A percentile compares a stretch with the other conserved stretches of the same genome.
phyloP scores from a whole-genome alignment of 1,139 yeast species.

The Pichia terricola region DNA sequence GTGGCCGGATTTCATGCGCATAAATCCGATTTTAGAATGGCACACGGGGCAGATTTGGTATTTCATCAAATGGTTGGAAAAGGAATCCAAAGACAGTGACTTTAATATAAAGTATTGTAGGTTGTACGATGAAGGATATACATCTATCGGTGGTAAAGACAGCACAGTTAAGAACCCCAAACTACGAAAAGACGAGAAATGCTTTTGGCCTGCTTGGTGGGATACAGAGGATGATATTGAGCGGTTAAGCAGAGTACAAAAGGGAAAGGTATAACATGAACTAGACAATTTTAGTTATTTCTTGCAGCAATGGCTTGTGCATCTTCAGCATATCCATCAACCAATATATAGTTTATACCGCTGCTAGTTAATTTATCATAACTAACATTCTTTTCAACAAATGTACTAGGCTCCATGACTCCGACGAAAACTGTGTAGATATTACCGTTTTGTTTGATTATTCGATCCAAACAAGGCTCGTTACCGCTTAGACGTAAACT shows the following conservation, averaged over 20 bases:
- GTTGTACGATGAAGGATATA: conserved; percentile 69
- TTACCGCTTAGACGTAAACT: conserved; percentile 85
- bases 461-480: conserved; percentile 76
- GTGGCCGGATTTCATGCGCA: conserved; percentile 77
- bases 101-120: conserved; percentile 47
- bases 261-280: conserved; percentile 11
- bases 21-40: conserved; percentile 83
- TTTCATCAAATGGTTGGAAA: conserved; percentile 32
- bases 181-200: conserved; percentile 26
- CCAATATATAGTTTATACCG: conserved; percentile 65
- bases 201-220: conserved; percentile 57
- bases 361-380: conserved; percentile 38
- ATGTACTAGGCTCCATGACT: conserved; percentile 81
- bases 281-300: conserved; percentile 40
- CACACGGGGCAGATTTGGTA: conserved; percentile 72
- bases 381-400: conserved; percentile 72
- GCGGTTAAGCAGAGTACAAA: conserved; percentile 36
- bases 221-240: conserved; percentile 52
- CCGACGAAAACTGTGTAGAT: conserved; percentile 54
- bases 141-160: conserved; percentile 69
- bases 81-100: conserved; percentile 26
- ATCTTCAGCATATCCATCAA: conserved; percentile 77
- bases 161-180: conserved; percentile 62
- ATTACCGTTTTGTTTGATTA: conserved; percentile 30
- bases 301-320: conserved; percentile 64